A percentile compares a stretch with the other conserved stretches of the same genome.
Evolutionary conservation across 805 yeast genomes (phyloP).

Genomic region (Starmerella etchellsii): DNA sequence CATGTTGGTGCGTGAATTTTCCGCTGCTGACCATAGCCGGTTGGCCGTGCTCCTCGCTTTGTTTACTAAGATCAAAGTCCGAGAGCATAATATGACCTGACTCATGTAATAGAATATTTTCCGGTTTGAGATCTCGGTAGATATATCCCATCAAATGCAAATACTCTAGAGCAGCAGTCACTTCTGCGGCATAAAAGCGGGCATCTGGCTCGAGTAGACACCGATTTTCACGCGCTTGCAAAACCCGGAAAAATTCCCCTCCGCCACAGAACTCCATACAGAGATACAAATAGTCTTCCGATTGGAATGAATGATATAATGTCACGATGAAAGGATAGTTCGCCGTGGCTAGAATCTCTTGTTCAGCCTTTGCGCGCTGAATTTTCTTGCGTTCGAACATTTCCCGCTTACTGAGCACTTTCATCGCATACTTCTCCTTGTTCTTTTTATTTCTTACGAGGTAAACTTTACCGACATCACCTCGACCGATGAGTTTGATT

Average conservation of each 20-base stretch:
- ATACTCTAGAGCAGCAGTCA: conserved; percentile 91
- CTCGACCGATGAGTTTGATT: conserved; percentile 81
- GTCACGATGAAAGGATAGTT: conserved; percentile 97
- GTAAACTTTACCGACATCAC: conserved; percentile 96
- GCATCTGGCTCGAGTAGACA: conserved; percentile 84
- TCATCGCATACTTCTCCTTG: conserved; percentile 77
- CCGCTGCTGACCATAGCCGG: conserved; percentile 48
- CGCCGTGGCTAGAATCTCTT: conserved; percentile 86
- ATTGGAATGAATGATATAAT: conserved; percentile 88
- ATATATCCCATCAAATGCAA: conserved; percentile 94
- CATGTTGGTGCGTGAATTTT: conserved; percentile 10
- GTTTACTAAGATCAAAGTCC: conserved; percentile 91
- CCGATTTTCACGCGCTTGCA: conserved; percentile 79
- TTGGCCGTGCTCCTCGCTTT: conserved; percentile 58
- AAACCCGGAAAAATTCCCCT: conserved; percentile 92
- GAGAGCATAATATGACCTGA: conserved; percentile 97
- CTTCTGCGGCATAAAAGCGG: conserved; percentile 89
- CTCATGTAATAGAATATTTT: conserved; percentile 83
- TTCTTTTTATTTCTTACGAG: conserved; percentile 72
- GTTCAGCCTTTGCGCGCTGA: conserved; percentile 90
- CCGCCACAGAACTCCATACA: conserved; percentile 99
- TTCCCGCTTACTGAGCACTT: conserved; percentile 75
- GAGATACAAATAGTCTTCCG: conserved; percentile 76
- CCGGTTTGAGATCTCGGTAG: conserved; percentile 93
- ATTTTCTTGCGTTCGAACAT: conserved; percentile 93